phyloP scores from a whole-genome alignment of 306 rosid genomes.

The Dalbergia cochinchinensis region DNA sequence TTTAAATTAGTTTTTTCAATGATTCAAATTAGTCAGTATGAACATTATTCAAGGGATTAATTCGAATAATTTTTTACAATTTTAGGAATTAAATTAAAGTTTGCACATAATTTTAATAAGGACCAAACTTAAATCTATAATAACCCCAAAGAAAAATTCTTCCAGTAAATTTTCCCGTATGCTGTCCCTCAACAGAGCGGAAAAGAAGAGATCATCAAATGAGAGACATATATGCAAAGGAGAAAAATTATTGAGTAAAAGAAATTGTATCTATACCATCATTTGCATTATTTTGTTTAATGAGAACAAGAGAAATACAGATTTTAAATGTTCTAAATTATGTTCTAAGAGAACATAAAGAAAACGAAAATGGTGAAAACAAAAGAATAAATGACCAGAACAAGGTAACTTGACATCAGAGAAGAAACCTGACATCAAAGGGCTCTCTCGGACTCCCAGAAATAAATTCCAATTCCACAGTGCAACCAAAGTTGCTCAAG shows the following conservation, averaged over 20 bases:
- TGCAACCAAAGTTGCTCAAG: slow-evolving; percentile 61
- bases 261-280: slow-evolving; percentile 19
- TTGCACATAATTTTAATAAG: too few relatives aligned
- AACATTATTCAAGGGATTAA: too few relatives aligned
- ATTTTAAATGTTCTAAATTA: slow-evolving; percentile 33
- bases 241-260: neutral
- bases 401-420: neutral
- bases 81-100: too few relatives aligned
- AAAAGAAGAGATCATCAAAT: neutral
- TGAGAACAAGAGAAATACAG: slow-evolving; percentile 30
- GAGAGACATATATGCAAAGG: neutral
- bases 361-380: neutral
- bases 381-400: neutral
- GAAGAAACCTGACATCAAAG: neutral
- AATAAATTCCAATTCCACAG: slow-evolving; percentile 17
- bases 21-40: too few relatives aligned
- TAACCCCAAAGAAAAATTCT: too few relatives aligned
- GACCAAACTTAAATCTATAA: too few relatives aligned
- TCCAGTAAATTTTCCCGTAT: too few relatives aligned
- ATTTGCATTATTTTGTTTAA: slow-evolving; percentile 45
- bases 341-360: slow-evolving; percentile 39
- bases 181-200: too few relatives aligned
- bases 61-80: too few relatives aligned
- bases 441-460: slow-evolving; percentile 12
- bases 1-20: too few relatives aligned